Base-by-base conservation (phyloP, 2,329 filamentous ascomycete genomes). In the Fonsecaea erecta region DNA sequence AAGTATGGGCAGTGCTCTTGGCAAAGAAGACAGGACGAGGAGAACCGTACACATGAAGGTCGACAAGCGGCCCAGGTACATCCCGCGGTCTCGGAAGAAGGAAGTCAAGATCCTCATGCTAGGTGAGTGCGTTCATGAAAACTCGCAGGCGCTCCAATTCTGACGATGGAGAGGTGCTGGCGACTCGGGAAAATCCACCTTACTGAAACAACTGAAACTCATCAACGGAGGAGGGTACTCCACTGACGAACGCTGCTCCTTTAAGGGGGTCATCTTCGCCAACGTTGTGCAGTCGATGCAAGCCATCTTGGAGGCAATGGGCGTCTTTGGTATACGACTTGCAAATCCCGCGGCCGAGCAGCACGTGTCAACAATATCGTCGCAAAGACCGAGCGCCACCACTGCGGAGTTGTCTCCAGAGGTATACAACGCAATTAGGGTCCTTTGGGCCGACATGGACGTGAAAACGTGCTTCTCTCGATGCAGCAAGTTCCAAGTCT, bases 71-170 rank as follows among this genome's bases (percentile, higher is more conserved):
- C 85, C 98, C 78, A 98, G 97, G 87, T 88, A 92, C 80, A 94
- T 98, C 78, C 96, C 96, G 83, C 91, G 98, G 91, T 90, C 96
- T 85, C 93, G 97, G 84, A 90, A 93, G 75, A 98, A 98, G 74
- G 95, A 99, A 83, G 99, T 99, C 85, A 99, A 99, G 88, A 98
- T 99, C 95, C 85, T 99, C 75, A 86, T 99, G 76, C 89, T 99
- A 75, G 95, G 95, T 97, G 86, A 77, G 89, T 84, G 67, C 34
- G 7, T 26, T 21, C 32, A 5, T 40, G 28, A n/a, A 52, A 63
- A 65, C 75, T 79, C 69, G 6, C 9, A 14, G n/a, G 28, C 58
- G 63, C 65, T 53, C 21, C 2, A 24, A 40, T 37, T 8, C 24
- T 53, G 52, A 53, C 52, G 5, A n/a, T 14, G 57, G 64, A 68